A percentile compares a stretch with the other conserved stretches of the same genome.
phyloP scores from a whole-genome alignment of 2,329 filamentous ascomycete genomes.

The Nemania sp. region DNA sequence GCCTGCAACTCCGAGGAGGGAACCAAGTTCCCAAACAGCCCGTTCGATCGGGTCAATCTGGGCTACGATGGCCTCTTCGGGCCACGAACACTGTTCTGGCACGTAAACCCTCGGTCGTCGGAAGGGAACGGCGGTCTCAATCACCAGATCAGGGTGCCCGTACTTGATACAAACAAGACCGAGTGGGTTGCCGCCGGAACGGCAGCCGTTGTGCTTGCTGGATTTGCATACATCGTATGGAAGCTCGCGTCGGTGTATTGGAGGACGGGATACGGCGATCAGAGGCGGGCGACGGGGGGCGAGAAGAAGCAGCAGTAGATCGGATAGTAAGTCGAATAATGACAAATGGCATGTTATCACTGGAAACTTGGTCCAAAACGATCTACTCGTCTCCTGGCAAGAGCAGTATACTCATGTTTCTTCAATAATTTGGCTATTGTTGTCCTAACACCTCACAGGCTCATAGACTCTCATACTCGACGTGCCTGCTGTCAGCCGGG shows the following conservation, averaged over 20 bases:
- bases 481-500: too few species aligned
- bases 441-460: too few species aligned
- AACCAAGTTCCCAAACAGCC: conserved; percentile 72
- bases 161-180: conserved; percentile 60
- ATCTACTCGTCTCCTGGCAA: too few species aligned
- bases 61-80: conserved; percentile 85
- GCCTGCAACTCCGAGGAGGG: conserved; percentile 73
- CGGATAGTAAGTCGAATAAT: not conserved
- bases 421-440: too few species aligned
- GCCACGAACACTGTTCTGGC: conserved; percentile 80
- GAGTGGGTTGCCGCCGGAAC: conserved; percentile 60
- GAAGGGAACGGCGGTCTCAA: conserved; percentile 48
- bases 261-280: conserved; percentile 40
- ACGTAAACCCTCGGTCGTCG: conserved; percentile 64
- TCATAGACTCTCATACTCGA: too few species aligned
- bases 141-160: conserved; percentile 65
- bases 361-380: too few species aligned
- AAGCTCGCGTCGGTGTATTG: conserved; percentile 53
- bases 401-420: too few species aligned
- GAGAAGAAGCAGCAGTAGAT: conserved; percentile 39
- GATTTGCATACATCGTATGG: conserved; percentile 72
- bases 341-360: not conserved
- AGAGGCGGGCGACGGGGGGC: conserved; percentile 21
- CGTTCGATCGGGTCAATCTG: conserved; percentile 83
- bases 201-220: conserved; percentile 60